phyloP scores from a whole-genome alignment of 1,284 basidiomycete genomes.

The Leccinum pachyderme region DNA sequence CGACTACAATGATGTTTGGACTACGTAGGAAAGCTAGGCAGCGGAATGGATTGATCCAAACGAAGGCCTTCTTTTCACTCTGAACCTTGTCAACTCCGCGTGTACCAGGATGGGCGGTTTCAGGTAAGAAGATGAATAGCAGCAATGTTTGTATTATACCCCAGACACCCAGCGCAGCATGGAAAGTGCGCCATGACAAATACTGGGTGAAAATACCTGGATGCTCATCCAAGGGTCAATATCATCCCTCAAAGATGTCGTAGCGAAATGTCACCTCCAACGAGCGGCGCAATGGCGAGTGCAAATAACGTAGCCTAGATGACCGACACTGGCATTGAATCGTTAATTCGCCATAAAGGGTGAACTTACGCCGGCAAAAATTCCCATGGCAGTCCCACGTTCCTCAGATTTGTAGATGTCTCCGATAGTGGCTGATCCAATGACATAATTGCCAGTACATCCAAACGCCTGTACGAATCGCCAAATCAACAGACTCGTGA shows the following conservation, averaged over 20 bases:
- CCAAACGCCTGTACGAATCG: constrained; percentile 50
- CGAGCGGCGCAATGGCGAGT: constrained; percentile 43
- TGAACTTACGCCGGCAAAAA: constrained; percentile 40
- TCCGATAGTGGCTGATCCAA: constrained; percentile 50
- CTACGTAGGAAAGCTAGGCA: constrained; percentile 53
- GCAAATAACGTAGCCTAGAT: constrained; percentile 44
- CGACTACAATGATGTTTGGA: constrained; percentile 55
- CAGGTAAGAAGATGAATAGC: constrained; percentile 59
- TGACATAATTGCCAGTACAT: constrained; percentile 36
- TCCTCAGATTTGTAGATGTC: constrained; percentile 49
- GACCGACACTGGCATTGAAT: constrained; percentile 25
- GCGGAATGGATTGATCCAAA: constrained; percentile 60
- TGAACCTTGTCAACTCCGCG: constrained; percentile 42
- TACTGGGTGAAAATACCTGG: constrained; percentile 51
- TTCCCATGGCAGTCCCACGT: constrained; percentile 48
- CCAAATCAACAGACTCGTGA: constrained; percentile 43
- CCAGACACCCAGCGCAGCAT: constrained; percentile 47
- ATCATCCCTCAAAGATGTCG: not conserved
- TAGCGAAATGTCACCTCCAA: constrained; percentile 36
- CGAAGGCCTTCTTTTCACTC: constrained; percentile 39
- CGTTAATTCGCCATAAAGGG: not conserved
- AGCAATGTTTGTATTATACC: constrained; percentile 45
- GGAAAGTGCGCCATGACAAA: constrained; percentile 69
- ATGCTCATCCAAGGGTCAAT: constrained; percentile 3
- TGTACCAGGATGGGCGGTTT: constrained; percentile 60